phyloP scores from a whole-genome alignment of 129 eudicot species.

The Erigeron canadensis region DNA sequence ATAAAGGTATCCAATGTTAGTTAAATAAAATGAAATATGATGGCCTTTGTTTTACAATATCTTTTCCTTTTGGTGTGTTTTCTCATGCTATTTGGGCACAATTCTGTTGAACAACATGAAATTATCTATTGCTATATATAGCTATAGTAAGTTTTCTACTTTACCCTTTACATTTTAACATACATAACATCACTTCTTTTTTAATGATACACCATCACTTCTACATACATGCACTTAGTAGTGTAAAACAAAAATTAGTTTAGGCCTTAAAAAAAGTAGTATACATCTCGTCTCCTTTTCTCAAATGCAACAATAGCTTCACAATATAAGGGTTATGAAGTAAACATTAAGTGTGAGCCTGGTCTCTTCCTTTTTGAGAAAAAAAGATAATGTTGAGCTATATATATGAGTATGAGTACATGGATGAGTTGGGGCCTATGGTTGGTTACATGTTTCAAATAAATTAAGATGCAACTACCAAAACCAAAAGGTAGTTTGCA shows the following conservation, averaged over 20 bases:
- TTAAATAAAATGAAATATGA: not conserved
- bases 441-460: conserved; percentile 30
- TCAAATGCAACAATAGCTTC: not conserved
- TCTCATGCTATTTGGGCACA: no score
- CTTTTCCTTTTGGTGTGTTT: not conserved
- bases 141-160: no score
- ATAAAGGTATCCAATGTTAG: conserved; percentile 9
- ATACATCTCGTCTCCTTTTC: no score
- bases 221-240: no score
- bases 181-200: no score
- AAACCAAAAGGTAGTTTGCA: conserved; percentile 30
- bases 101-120: no score
- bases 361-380: not conserved
- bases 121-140: no score
- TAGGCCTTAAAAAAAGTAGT: no score
- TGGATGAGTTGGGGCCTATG: conserved; percentile 27
- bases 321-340: not conserved
- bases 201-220: no score
- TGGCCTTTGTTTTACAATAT: not conserved
- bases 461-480: conserved; percentile 32
- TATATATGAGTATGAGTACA: conserved; percentile 6
- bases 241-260: no score
- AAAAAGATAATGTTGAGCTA: conserved; percentile 9
- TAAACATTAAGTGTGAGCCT: no score
- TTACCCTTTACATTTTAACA: no score